These are phyloP conservation scores for Striga hermonthica DNA, from an alignment of 305 asterid species.

Conservation along the genomic window DNA sequence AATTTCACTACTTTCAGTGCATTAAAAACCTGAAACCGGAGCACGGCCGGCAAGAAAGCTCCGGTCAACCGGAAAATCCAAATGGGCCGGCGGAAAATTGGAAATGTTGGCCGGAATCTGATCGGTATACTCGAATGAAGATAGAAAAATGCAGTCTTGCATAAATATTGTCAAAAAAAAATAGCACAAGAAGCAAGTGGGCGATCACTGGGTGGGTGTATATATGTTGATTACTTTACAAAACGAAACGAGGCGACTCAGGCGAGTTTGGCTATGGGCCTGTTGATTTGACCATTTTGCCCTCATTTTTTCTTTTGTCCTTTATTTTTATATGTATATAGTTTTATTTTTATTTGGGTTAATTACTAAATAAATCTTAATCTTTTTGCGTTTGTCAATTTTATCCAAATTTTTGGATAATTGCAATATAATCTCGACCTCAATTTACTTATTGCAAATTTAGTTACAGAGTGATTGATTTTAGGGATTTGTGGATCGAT, in stretches of 20 bases:
- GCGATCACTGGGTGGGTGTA: not conserved
- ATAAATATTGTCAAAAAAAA: conserved; percentile 27
- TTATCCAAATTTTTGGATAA: no score
- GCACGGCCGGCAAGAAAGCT: not conserved
- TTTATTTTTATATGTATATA: not conserved
- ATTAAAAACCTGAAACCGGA: conserved; percentile 15
- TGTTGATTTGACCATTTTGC: not conserved
- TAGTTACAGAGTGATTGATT: no score
- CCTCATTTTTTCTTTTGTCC: not conserved
- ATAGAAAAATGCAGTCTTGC: conserved; percentile 24
- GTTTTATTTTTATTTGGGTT: not conserved
- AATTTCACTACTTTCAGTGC: conserved; percentile 8
- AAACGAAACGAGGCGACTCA: conserved; percentile 15
- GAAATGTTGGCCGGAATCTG: conserved; percentile 31
- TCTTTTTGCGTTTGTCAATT: no score
- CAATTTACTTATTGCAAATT: no score
- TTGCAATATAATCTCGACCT: no score
- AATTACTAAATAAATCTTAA: no score
- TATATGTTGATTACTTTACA: conserved; percentile 14
- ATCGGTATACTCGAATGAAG: conserved; percentile 11
- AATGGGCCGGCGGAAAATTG: conserved; percentile 29
- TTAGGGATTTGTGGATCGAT: no score
- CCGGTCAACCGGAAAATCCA: conserved; percentile 14
- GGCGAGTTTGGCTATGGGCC: not conserved
- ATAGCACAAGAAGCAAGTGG: conserved; percentile 19